Percentiles rank a stretch among this genome's conserved stretches.
Evolutionary conservation across 108 stramenopile species (phyloP).

Genomic region (Pseudonitzschia multiseries): DNA sequence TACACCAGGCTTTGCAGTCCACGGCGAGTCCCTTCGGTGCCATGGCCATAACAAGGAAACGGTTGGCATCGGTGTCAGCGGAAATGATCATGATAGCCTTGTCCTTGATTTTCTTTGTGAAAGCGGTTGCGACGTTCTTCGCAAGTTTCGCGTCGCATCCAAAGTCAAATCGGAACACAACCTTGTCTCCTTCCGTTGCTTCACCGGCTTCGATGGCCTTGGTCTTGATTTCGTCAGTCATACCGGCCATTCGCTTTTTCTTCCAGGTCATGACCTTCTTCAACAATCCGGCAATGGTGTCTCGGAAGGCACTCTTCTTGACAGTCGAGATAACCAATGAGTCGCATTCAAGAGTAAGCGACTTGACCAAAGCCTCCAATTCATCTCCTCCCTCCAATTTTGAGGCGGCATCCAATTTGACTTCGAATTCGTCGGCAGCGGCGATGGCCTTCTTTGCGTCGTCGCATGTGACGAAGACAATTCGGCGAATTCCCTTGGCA

Average conservation of each 20-base stretch:
- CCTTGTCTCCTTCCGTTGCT: conserved; percentile 66
- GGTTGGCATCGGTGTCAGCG: conserved; percentile 67
- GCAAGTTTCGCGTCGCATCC: conserved; percentile 91
- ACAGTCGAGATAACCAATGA: conserved; percentile 68
- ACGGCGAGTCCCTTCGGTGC: conserved; percentile 77
- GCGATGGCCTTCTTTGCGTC: conserved; percentile 83
- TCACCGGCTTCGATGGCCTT: conserved; percentile 65
- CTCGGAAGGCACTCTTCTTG: conserved; percentile 72
- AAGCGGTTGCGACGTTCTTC: conserved; percentile 76
- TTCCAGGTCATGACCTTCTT: conserved; percentile 83
- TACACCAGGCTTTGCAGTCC: conserved; percentile 85
- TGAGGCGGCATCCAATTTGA: conserved; percentile 65
- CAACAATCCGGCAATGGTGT: conserved; percentile 50
- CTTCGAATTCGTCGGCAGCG: conserved; percentile 69
- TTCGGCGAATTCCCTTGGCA: conserved; percentile 98
- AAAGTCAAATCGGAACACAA: conserved; percentile 89
- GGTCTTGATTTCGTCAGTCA: conserved; percentile 66
- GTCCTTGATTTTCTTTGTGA: conserved; percentile 82
- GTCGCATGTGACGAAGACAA: conserved; percentile 89
- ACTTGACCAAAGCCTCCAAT: conserved; percentile 73
- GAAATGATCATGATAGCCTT: conserved; percentile 83
- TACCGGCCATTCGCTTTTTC: conserved; percentile 76
- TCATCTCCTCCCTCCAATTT: conserved; percentile 57
- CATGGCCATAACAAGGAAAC: conserved; percentile 74
- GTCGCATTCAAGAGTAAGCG: conserved; percentile 71